These are phyloP conservation scores for Suhomyces yuchorum DNA, from an alignment of 1,139 yeast genomes.

Conservation along the genomic window DNA sequence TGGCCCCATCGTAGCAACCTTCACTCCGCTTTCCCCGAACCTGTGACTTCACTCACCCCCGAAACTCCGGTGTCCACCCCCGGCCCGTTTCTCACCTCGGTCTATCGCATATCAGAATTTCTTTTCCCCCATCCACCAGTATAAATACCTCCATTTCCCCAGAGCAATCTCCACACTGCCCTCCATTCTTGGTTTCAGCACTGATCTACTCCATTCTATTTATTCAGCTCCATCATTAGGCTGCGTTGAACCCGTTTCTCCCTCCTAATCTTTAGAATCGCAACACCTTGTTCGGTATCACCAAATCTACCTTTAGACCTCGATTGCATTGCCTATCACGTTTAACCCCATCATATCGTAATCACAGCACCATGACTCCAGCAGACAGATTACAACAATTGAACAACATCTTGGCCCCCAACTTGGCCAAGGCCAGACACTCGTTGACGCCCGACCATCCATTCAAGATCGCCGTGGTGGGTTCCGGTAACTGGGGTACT, in stretches of 20 bases:
- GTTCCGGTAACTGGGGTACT: conserved; percentile 56
- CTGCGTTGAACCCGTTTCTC: background rate
- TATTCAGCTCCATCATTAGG: background rate
- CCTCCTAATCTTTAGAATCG: background rate
- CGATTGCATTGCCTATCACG: background rate
- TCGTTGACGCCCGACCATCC: conserved; percentile 32
- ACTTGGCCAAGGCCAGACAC: conserved; percentile 21
- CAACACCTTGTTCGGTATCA: background rate
- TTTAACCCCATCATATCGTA: background rate
- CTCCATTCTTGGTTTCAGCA: background rate
- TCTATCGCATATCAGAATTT: background rate
- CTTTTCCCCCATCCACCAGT: background rate
- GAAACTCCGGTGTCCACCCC: background rate
- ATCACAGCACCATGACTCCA: conserved; percentile 20
- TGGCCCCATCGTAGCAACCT: background rate
- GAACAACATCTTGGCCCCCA: conserved; percentile 37
- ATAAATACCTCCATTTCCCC: conserved; percentile 3
- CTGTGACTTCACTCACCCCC: background rate
- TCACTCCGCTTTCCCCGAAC: background rate
- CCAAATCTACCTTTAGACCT: background rate
- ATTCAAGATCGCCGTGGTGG: conserved; percentile 45
- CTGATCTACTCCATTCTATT: background rate
- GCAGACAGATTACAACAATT: conserved; percentile 42
- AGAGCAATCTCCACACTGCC: background rate
- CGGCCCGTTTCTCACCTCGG: conserved; percentile 2